These are phyloP conservation scores for Colletotrichum filicis DNA, from an alignment of 2,329 filamentous ascomycete species.

Conservation along the genomic window DNA sequence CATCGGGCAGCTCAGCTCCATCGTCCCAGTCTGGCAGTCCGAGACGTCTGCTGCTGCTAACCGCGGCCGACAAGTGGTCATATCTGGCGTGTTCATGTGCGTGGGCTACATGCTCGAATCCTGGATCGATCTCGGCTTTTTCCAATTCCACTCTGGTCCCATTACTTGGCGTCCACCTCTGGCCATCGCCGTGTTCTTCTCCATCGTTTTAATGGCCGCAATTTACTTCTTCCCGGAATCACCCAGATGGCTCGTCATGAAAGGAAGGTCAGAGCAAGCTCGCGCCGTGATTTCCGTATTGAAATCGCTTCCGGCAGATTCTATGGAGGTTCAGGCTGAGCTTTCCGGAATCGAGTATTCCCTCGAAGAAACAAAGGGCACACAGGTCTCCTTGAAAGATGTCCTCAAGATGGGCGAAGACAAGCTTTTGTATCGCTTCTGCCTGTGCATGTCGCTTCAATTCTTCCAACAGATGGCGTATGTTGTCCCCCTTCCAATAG, in stretches of 20 bases:
- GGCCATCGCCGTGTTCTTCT: constrained; percentile 46
- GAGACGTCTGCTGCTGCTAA: constrained; percentile 52
- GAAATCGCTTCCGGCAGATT: constrained; percentile 49
- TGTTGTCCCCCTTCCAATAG: neutral
- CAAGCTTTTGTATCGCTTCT: constrained; percentile 58
- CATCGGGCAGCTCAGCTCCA: constrained; percentile 48
- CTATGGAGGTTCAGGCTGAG: constrained; percentile 52
- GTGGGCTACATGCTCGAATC: constrained; percentile 47
- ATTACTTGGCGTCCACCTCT: constrained; percentile 48
- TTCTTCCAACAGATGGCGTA: constrained; percentile 43
- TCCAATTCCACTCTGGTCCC: constrained; percentile 39
- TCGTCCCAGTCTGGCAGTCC: constrained; percentile 53
- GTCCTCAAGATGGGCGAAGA: constrained; percentile 61
- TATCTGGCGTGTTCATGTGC: constrained; percentile 41
- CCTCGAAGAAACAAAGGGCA: constrained; percentile 53
- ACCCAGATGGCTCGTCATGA: constrained; percentile 49
- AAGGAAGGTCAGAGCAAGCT: constrained; percentile 46
- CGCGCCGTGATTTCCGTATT: constrained; percentile 48
- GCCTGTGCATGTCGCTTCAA: constrained; percentile 44
- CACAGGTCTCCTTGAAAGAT: constrained; percentile 49
- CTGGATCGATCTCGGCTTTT: constrained; percentile 58
- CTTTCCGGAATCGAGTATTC: constrained; percentile 59
- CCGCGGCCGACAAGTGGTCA: constrained; percentile 52
- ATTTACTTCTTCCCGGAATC: constrained; percentile 50
- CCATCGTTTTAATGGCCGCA: constrained; percentile 43